Base-by-base conservation (phyloP, 140 eudicot genomes). In the Senecio squalidus region DNA sequence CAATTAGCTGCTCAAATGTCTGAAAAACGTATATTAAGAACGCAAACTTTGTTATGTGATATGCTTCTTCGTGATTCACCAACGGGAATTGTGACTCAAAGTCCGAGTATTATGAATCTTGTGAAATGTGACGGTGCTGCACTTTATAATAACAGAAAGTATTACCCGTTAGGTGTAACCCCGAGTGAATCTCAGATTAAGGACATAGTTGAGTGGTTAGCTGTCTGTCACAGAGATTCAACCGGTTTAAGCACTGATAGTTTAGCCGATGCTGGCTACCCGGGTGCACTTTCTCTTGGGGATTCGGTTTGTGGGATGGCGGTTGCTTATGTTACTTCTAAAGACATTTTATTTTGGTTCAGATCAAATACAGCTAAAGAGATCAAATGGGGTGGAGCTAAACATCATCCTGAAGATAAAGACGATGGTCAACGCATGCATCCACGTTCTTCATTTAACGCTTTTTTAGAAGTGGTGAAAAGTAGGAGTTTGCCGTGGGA, bases 61-160 rank as follows among this genome's bases (percentile, higher is more conserved):
- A 90, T 90, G 95, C 80, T 90, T 47, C 88, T 90, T 52, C 79
- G 95, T 6, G 85, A 83, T 49, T 83, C 95, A 9, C 77, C 86
- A 27, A 55, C 82, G 9, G 97, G 85, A 4, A 80, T 90, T 22
- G 80, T 90, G 40, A 84, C 85, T 4, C 94, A 86, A 82, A 75
- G 79, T 64, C 97, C 97, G 2, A 85, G 81, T 47, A 90, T 90
- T 7, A 74, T 90, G 88, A 91, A 90, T 65, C 82, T 90, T 7
- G 94, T 90, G 34, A 90, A 83, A 46, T 90, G 97, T 44, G 90
- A 86, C 53, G 97, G 97, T 10, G 95, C 97, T 22, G 97, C 94
- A 1, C 70, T 90, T 4, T 86, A 62, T 40, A 80, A 69, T 72
- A 75, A 73, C 31, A 88, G 86, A 28, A 79, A 60, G 61, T 90